Conservation (phyloP, 148 eudicot genomes). For the Linanthus parryae region DNA sequence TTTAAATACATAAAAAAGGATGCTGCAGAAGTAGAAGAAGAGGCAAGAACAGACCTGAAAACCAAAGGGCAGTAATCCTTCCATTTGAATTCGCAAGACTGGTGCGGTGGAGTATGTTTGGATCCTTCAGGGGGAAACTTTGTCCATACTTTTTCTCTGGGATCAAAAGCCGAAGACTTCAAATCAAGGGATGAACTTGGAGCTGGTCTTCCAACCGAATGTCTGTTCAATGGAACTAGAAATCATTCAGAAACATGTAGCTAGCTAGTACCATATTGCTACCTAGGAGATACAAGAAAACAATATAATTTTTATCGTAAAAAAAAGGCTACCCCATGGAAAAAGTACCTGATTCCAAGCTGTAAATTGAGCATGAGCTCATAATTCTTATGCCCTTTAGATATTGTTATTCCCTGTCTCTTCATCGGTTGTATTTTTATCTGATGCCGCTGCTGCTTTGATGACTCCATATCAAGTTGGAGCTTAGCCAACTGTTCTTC, state of each 20-base stretch:
- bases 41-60: no score
- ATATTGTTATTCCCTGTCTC: conserved; percentile 62
- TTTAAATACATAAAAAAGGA: no score
- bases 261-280: neutral
- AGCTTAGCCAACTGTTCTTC: conserved; percentile 23
- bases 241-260: conserved; percentile 8
- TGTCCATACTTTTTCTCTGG: conserved; percentile 81
- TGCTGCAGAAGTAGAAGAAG: no score
- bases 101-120: conserved; percentile 81
- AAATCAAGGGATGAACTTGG: conserved; percentile 55
- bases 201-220: conserved; percentile 80
- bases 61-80: conserved; percentile 86
- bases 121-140: conserved; percentile 78
- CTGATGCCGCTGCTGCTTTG: conserved; percentile 7
- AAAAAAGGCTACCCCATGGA: neutral
- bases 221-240: conserved; percentile 36
- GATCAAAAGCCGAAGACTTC: conserved; percentile 73
- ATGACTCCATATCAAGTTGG: conserved; percentile 13
- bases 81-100: conserved; percentile 82
- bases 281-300: neutral
- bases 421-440: conserved; percentile 32
- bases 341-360: conserved; percentile 77
- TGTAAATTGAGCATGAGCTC: conserved; percentile 95
- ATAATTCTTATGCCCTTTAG: conserved; percentile 80
- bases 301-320: neutral